Evolutionary conservation across 345 rosid species (phyloP).

Genomic region (Erucastrum elatum): DNA sequence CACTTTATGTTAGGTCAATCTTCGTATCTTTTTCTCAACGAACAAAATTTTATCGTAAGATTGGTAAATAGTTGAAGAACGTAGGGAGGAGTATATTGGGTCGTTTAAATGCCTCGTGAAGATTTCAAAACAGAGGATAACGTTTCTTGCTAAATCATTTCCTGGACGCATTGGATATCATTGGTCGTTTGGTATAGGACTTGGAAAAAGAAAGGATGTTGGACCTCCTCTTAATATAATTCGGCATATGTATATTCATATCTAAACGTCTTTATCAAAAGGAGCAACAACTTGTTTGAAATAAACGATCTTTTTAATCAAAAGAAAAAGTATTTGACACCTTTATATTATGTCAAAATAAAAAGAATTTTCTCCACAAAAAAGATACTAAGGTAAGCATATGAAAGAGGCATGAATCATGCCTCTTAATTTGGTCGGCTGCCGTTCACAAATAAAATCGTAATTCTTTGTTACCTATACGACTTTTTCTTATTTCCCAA

Average conservation of each 20-base stretch:
- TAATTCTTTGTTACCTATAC: slow-evolving; percentile 23
- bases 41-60: not conserved
- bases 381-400: not conserved
- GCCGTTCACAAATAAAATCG: slow-evolving; percentile 24
- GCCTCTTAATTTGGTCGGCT: slow-evolving; percentile 34
- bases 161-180: too few relatives aligned
- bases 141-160: too few relatives aligned
- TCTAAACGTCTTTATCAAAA: too few relatives aligned
- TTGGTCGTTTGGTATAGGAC: too few relatives aligned
- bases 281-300: too few relatives aligned
- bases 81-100: not conserved
- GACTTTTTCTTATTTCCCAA: slow-evolving; percentile 17
- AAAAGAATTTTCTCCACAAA: not conserved
- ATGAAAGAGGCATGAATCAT: slow-evolving; percentile 22
- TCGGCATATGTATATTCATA: not conserved
- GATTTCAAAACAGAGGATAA: too few relatives aligned
- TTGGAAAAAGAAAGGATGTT: too few relatives aligned
- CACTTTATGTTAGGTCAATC: not conserved
- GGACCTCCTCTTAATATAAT: too few relatives aligned
- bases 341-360: not conserved
- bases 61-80: not conserved
- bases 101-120: not conserved
- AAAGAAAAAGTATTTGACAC: not conserved
- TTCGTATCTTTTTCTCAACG: not conserved
- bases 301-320: too few relatives aligned